phyloP scores from a whole-genome alignment of 306 rosid species.

The Crataegus laevigata region DNA sequence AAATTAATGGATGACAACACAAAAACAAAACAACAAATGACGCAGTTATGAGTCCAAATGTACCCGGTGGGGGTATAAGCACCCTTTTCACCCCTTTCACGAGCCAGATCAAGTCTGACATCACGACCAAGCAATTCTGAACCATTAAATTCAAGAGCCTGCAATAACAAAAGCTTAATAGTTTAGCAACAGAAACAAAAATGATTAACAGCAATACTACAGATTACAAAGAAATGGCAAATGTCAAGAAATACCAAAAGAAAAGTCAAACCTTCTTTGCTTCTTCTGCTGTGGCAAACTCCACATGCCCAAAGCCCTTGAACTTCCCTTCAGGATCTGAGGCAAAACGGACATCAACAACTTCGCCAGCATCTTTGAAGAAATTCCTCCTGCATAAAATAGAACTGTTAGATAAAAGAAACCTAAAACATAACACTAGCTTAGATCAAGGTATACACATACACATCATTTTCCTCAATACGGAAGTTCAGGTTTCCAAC shows the following conservation, averaged over 20 bases:
- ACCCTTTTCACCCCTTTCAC: slow-evolving; percentile 59
- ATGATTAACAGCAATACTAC: not conserved
- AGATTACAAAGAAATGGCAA: not conserved
- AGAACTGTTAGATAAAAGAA: slow-evolving; percentile 1
- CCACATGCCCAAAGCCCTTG: slow-evolving; percentile 84
- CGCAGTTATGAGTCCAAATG: too few relatives aligned
- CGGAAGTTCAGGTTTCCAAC: slow-evolving; percentile 58
- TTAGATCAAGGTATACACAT: slow-evolving; percentile 8
- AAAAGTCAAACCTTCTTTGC: slow-evolving; percentile 40
- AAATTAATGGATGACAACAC: not conserved
- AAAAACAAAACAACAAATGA: not conserved
- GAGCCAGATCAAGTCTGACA: slow-evolving; percentile 62
- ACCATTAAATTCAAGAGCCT: slow-evolving; percentile 69
- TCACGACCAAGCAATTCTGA: slow-evolving; percentile 33
- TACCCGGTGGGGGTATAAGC: slow-evolving; percentile 64
- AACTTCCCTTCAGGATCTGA: slow-evolving; percentile 34
- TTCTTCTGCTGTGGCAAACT: slow-evolving; percentile 54
- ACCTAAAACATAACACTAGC: not conserved
- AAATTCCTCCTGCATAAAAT: slow-evolving; percentile 45
- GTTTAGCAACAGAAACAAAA: not conserved
- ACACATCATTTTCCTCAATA: slow-evolving; percentile 54
- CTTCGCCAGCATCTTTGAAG: slow-evolving; percentile 59
- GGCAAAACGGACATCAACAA: slow-evolving; percentile 65
- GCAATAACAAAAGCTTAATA: not conserved
- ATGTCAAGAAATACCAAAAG: not conserved